Evolutionary conservation across 306 rosid genomes (phyloP).

Genomic region (Dryas alaskensis): DNA sequence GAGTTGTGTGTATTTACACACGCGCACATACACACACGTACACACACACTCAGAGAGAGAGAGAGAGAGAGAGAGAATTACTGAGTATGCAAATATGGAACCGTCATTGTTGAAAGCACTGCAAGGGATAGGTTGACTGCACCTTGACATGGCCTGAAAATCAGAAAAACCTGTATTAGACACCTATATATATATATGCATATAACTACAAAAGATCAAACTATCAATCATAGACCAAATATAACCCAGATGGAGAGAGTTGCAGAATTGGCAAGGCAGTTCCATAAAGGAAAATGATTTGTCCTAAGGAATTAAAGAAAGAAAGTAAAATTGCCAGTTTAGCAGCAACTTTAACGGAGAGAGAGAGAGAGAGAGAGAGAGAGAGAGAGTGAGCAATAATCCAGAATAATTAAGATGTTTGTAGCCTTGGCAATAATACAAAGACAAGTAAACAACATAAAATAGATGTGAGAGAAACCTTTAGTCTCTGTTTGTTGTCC

Average conservation of each 20-base stretch:
- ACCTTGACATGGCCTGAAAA: constrained; percentile 80
- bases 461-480: constrained; percentile 44
- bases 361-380: too few relatives aligned
- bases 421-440: neutral
- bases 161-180: constrained; percentile 15
- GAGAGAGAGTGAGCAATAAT: too few relatives aligned
- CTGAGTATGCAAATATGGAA: constrained; percentile 75
- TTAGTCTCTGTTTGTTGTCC: constrained; percentile 95
- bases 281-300: neutral
- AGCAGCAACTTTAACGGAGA: neutral
- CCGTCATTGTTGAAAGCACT: constrained; percentile 88
- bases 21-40: too few relatives aligned
- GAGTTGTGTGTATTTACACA: too few relatives aligned
- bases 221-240: neutral
- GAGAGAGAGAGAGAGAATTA: constrained; percentile 13
- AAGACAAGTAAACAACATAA: neutral
- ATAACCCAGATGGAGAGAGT: neutral
- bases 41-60: too few relatives aligned
- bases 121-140: constrained; percentile 88
- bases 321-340: neutral
- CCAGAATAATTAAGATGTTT: neutral
- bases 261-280: neutral
- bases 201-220: too few relatives aligned
- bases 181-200: neutral
- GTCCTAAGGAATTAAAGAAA: neutral